Evolutionary conservation across 2,329 filamentous ascomycete species (phyloP), one percentile per base, ranked within the genome.

Genomic region (Ophiostoma triangulosporum): DNA sequence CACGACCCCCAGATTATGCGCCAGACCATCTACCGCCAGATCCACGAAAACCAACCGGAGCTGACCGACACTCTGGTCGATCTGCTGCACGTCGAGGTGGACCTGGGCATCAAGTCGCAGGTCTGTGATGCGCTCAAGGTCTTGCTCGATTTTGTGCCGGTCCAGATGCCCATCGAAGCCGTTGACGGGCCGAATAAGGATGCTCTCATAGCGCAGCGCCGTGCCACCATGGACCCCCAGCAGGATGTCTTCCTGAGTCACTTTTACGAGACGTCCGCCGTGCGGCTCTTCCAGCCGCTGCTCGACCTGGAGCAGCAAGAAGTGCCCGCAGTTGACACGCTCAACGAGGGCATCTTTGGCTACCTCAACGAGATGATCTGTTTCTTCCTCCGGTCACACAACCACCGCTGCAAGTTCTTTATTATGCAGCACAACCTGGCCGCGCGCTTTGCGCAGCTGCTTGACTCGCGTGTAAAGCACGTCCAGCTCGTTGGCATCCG

Each of bases 51-150:
- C 64, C 82, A 87, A 60, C 81, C 83, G 2, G 88, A 88, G 4
- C 70, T 98, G 52, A 96, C 89, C 1, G 93, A 97, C 64, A 94
- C 88, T 0, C 72, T 98, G 38, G 95, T 97, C 55, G 91, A 96
- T 61, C 75, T 98, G 40, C 77, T 98, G 1, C 76, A 97, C 48
- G 83, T 93, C 2, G 93, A 98, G 69, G 84, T 87, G 17, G 93
- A 98, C 64, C 73, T 97, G 15, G 93, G 93, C 0, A 89, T 97
- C 58, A 96, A 95, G 69, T 89, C 88, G 27, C 93, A 97, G 66
- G 84, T 97, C 63, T 89, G 90, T 3, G 93, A 98, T 70, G 88
- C 91, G 7, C 84, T 98, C 65, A 96, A 95, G 69, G 86, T 97
- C 22, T 74, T 98, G 11, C 76, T 98, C 33, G 93, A 97, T 74